Percentiles rank a stretch among this genome's conserved stretches.
Evolutionary conservation across 441 rosid species (phyloP).

Genomic region (Heliophila coronopifolia): DNA sequence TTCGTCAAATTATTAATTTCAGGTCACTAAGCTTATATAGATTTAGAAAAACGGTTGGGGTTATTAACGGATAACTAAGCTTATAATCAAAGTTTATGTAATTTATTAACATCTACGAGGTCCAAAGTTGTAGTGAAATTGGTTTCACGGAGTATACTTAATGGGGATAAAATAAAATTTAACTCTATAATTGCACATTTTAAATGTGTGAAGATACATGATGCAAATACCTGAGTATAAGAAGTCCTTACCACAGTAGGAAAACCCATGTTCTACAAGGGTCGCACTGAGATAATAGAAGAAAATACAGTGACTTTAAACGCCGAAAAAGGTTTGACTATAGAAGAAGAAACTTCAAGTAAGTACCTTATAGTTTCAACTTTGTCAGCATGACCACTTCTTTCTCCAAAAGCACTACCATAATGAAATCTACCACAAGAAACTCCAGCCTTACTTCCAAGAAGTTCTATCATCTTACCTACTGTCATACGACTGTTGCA

Average conservation of each 20-base stretch:
- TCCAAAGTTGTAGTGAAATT: no score
- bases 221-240: conserved; percentile 68
- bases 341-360: neutral
- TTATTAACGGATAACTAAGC: no score
- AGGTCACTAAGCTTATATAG: no score
- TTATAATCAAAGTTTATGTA: no score
- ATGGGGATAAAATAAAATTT: no score
- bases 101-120: no score
- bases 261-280: conserved; percentile 68
- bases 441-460: conserved; percentile 93
- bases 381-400: conserved; percentile 87
- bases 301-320: neutral
- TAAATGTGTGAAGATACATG: conserved; percentile 5
- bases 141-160: no score
- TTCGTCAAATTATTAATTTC: no score
- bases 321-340: conserved; percentile 1
- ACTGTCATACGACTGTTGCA: conserved; percentile 91
- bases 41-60: no score
- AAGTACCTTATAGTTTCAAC: conserved; percentile 73
- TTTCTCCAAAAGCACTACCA: conserved; percentile 98
- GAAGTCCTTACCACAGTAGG: conserved; percentile 90
- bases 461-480: conserved; percentile 98
- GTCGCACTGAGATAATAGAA: conserved; percentile 49
- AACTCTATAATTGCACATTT: neutral
- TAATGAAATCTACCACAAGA: conserved; percentile 81